A percentile compares a stretch with the other conserved stretches of the same genome.
phyloP scores from a whole-genome alignment of 805 yeast species.

The Spencermartinsiella europaea region DNA sequence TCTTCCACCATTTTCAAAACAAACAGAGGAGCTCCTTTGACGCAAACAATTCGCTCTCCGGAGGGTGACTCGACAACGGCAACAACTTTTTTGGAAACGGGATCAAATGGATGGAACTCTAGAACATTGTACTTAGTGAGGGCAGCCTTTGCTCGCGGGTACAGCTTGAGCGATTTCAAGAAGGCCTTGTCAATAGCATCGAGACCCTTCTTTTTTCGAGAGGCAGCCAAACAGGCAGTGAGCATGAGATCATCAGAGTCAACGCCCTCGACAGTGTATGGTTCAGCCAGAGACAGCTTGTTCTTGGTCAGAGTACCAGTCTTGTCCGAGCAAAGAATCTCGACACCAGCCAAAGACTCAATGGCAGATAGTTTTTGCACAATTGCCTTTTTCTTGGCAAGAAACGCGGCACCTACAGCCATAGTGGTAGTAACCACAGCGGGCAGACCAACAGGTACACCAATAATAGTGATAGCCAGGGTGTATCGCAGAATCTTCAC shows the following conservation, averaged over 20 bases:
- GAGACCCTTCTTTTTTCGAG: conserved; percentile 96
- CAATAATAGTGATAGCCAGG: conserved; percentile 91
- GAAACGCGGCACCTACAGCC: conserved; percentile 99
- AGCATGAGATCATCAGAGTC: conserved; percentile 93
- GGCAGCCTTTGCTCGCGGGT: conserved; percentile 91
- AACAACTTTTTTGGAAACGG: conserved; percentile 94
- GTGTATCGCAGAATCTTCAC: conserved; percentile 88
- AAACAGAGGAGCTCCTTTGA: conserved; percentile 97
- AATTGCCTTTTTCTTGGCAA: conserved; percentile 95
- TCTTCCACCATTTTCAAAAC: conserved; percentile 95
- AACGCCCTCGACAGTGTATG: conserved; percentile 97
- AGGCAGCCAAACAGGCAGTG: conserved; percentile 96
- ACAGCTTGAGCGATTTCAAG: conserved; percentile 79
- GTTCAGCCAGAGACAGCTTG: conserved; percentile 92
- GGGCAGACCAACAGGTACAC: conserved; percentile 98
- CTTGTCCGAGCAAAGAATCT: conserved; percentile 95
- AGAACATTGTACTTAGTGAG: conserved; percentile 89
- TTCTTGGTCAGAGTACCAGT: conserved; percentile 98
- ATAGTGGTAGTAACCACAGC: conserved; percentile 98
- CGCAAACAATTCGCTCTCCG: conserved; percentile 92
- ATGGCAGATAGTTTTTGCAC: conserved; percentile 95
- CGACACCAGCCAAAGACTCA: conserved; percentile 97
- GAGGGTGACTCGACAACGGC: conserved; percentile 94
- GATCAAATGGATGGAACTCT: conserved; percentile 97
- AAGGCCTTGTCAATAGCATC: conserved; percentile 97